Evolutionary conservation across 2,329 filamentous ascomycete genomes (phyloP).

Genomic region (Colletotrichum sp.): DNA sequence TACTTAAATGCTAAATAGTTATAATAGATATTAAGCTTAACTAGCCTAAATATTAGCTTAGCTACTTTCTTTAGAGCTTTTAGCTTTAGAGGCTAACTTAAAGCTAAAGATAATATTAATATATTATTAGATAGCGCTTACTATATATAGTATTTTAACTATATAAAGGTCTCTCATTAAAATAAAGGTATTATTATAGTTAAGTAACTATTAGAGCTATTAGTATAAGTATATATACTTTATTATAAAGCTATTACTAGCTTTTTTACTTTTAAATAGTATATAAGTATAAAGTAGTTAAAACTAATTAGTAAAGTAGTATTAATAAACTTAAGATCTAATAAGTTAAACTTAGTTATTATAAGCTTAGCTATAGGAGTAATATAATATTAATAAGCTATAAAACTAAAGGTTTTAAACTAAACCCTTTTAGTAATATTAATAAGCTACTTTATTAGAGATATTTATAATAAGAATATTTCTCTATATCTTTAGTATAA

Average conservation of each 20-base stretch:
- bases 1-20: too few relatives aligned
- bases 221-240: background rate
- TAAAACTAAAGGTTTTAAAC: background rate
- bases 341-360: background rate
- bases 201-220: background rate
- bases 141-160: background rate
- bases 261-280: too few relatives aligned
- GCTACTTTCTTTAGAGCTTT: background rate
- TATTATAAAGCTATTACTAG: background rate
- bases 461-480: background rate
- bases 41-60: background rate
- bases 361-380: background rate
- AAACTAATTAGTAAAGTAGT: background rate
- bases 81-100: too few relatives aligned
- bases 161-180: background rate
- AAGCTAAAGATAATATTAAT: too few relatives aligned
- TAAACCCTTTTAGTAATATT: background rate
- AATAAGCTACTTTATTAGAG: background rate
- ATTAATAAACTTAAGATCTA: background rate
- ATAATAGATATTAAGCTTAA: too few relatives aligned
- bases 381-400: background rate
- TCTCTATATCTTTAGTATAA: background rate
- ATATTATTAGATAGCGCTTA: background rate
- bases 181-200: background rate
- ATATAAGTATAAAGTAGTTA: background rate